phyloP scores from a whole-genome alignment of 495 filamentous ascomycete species.

The Aspergillus diversus region DNA sequence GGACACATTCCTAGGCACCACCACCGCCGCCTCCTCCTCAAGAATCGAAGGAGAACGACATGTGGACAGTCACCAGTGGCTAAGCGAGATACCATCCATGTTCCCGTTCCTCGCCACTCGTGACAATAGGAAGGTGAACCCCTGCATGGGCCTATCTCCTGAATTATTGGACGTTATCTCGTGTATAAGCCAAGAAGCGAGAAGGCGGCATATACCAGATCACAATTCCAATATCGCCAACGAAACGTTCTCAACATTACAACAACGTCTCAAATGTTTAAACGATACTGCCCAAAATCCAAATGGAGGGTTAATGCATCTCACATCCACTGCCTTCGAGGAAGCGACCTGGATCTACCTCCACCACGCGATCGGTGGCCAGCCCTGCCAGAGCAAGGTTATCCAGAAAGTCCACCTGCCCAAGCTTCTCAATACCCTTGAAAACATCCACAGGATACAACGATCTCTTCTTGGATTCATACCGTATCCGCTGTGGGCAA shows the following conservation, averaged over 20 bases:
- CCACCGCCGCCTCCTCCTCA: not conserved
- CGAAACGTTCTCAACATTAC: not conserved
- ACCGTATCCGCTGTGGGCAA: slow-evolving; percentile 12
- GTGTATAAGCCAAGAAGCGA: not conserved
- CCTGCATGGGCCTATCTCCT: slow-evolving; percentile 7
- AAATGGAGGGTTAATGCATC: not conserved
- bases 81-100: slow-evolving; percentile 1
- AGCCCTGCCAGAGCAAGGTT: not conserved
- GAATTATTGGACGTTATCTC: slow-evolving; percentile 12
- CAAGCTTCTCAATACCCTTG: not conserved
- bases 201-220: too few relatives aligned
- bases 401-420: slow-evolving; percentile 4
- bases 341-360: slow-evolving; percentile 14
- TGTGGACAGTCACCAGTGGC: not conserved
- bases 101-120: slow-evolving; percentile 1
- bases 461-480: slow-evolving; percentile 10
- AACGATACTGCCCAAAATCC: not conserved
- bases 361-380: not conserved
- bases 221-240: too few relatives aligned
- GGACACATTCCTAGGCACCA: slow-evolving; percentile 8
- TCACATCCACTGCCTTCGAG: slow-evolving; percentile 5
- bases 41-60: not conserved
- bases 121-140: slow-evolving; percentile 2
- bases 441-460: slow-evolving; percentile 1
- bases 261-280: not conserved